A percentile compares a stretch with the other conserved stretches of the same genome.
phyloP scores from a whole-genome alignment of 1,139 yeast species.

The Candida labiduridarum region DNA sequence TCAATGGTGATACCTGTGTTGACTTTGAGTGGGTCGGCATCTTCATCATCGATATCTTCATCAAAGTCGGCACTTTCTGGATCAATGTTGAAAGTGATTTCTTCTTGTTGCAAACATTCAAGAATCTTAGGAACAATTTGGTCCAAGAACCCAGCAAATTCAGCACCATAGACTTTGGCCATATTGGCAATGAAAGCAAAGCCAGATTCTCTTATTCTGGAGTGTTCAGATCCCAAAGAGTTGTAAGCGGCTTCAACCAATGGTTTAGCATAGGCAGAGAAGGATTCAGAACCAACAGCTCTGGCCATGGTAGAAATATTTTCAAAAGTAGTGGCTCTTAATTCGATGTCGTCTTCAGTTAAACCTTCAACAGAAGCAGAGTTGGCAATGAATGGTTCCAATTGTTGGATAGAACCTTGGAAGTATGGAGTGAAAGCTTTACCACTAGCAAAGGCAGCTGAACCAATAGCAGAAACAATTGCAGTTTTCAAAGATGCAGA shows the following conservation, averaged over 20 bases:
- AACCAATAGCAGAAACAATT: slow-evolving; percentile 94
- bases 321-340: slow-evolving; percentile 90
- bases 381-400: slow-evolving; percentile 76
- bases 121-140: slow-evolving; percentile 82
- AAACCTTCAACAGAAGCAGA: slow-evolving; percentile 69
- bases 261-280: slow-evolving; percentile 84
- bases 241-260: slow-evolving; percentile 86
- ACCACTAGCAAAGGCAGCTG: slow-evolving; percentile 96
- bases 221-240: slow-evolving; percentile 74
- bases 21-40: slow-evolving; percentile 64
- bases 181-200: slow-evolving; percentile 92
- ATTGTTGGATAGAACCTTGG: slow-evolving; percentile 72
- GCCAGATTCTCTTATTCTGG: slow-evolving; percentile 92
- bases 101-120: slow-evolving; percentile 82
- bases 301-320: slow-evolving; percentile 93
- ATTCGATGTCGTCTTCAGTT: slow-evolving; percentile 78
- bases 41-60: slow-evolving; percentile 61
- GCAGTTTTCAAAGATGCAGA: slow-evolving; percentile 77
- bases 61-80: slow-evolving; percentile 44
- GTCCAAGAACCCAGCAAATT: slow-evolving; percentile 83
- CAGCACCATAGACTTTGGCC: slow-evolving; percentile 92
- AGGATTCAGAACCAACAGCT: slow-evolving; percentile 91
- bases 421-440: slow-evolving; percentile 85
- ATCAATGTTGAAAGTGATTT: slow-evolving; percentile 57
- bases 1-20: slow-evolving; percentile 96